phyloP scores from a whole-genome alignment of 352 stramenopile species.

The Thraustochytrium sp. region DNA sequence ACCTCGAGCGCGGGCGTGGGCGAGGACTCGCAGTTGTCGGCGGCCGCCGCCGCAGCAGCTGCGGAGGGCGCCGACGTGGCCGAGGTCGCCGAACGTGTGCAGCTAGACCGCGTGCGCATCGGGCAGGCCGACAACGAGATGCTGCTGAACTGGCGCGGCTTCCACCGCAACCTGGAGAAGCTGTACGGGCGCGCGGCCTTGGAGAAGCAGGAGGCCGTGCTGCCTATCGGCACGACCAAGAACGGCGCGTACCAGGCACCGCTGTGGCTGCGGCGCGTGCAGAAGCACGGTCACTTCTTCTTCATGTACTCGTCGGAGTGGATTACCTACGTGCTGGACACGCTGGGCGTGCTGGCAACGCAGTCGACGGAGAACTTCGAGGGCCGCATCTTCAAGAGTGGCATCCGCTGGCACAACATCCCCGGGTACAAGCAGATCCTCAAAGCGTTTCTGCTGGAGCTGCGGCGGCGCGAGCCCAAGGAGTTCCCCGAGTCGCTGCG shows the following conservation, averaged over 20 bases:
- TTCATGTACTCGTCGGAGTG: conserved; percentile 17
- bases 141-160: conserved; percentile 13
- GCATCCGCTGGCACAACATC: conserved; percentile 31
- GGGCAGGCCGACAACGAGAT: conserved; percentile 20
- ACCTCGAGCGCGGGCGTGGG: not conserved
- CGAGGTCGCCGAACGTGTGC: not conserved
- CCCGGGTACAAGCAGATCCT: conserved; percentile 42
- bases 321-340: conserved; percentile 33
- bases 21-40: not conserved
- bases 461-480: conserved; percentile 20
- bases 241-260: not conserved
- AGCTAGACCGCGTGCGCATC: not conserved
- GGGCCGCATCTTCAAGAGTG: conserved; percentile 26
- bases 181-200: not conserved
- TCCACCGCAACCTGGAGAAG: conserved; percentile 34
- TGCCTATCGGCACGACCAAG: conserved; percentile 27
- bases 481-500: conserved; percentile 18
- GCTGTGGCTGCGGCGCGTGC: conserved; percentile 28
- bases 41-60: not conserved
- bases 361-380: conserved; percentile 37
- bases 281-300: conserved; percentile 43
- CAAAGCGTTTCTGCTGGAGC: conserved; percentile 29
- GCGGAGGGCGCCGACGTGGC: not conserved
- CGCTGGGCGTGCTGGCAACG: conserved; percentile 10
- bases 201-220: conserved; percentile 8